These are phyloP conservation scores for Biancaea sappan DNA, from an alignment of 306 rosid genomes.

Conservation along the genomic window DNA sequence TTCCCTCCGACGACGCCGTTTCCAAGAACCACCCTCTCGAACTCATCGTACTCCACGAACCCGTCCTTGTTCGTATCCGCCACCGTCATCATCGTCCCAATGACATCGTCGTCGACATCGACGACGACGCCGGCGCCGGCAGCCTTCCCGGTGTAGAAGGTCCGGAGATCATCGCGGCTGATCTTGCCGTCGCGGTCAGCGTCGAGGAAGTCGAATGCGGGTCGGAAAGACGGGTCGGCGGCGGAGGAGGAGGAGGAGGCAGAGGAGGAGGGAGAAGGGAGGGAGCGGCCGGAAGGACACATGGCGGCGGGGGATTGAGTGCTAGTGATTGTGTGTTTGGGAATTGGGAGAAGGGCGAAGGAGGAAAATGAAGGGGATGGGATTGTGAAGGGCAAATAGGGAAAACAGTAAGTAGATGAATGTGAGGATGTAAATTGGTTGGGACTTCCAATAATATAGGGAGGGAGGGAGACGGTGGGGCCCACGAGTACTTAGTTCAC, in stretches of 20 bases:
- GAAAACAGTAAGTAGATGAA: no score
- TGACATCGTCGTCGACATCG: slow-evolving; percentile 51
- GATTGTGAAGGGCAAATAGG: not conserved
- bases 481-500: not conserved
- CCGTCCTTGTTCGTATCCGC: slow-evolving; percentile 87
- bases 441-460: not conserved
- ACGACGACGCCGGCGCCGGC: no score
- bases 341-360: not conserved
- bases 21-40: slow-evolving; percentile 65
- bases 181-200: slow-evolving; percentile 80
- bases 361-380: not conserved
- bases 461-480: not conserved
- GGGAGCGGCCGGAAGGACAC: slow-evolving; percentile 7
- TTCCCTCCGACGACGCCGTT: slow-evolving; percentile 21
- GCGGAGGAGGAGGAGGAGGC: not conserved
- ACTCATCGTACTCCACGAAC: slow-evolving; percentile 86
- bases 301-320: not conserved
- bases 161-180: slow-evolving; percentile 75
- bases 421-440: no score
- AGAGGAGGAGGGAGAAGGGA: not conserved
- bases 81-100: slow-evolving; percentile 68
- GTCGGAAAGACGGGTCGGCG: slow-evolving; percentile 45
- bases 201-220: slow-evolving; percentile 80
- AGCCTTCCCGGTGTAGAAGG: slow-evolving; percentile 50
- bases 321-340: no score